A percentile compares a stretch with the other conserved stretches of the same genome.
phyloP scores from a whole-genome alignment of 148 eudicot species.

The Dianthus caryophyllus region DNA sequence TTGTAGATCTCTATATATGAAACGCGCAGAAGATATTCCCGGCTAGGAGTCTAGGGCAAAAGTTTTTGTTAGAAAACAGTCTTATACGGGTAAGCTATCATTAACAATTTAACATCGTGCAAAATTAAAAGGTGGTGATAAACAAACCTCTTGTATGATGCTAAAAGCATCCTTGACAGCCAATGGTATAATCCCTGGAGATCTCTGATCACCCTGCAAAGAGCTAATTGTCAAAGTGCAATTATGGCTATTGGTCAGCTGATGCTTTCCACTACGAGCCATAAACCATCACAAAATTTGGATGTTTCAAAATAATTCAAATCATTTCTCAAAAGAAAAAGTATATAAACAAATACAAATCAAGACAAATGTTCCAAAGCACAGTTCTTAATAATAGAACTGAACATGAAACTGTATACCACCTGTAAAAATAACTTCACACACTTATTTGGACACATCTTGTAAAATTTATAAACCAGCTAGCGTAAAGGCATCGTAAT shows the following conservation, averaged over 20 bases:
- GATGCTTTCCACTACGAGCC: background rate
- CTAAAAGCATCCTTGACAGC: constrained; percentile 99
- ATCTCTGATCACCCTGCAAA: constrained; percentile 93
- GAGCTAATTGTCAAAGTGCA: background rate
- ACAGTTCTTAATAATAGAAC: too few relatives aligned
- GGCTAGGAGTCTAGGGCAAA: constrained; percentile 74
- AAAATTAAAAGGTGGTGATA: background rate
- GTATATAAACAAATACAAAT: too few relatives aligned
- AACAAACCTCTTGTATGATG: constrained; percentile 85
- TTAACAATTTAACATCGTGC: background rate
- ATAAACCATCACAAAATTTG: background rate
- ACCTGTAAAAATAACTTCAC: too few relatives aligned
- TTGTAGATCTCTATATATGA: constrained; percentile 96
- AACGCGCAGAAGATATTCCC: constrained; percentile 93
- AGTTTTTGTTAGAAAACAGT: constrained; percentile 19
- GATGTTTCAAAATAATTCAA: background rate
- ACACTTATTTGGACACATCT: too few relatives aligned
- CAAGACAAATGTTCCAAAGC: too few relatives aligned
- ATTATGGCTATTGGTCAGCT: background rate
- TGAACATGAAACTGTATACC: too few relatives aligned
- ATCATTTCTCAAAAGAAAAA: too few relatives aligned
- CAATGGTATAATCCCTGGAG: constrained; percentile 96
- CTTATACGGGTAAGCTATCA: background rate
- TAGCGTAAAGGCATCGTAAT: too few relatives aligned
- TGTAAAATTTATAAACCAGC: too few relatives aligned